Evolutionary conservation across 768 basidiomycete genomes (phyloP).

Genomic region (Filobasidium wieringae): DNA sequence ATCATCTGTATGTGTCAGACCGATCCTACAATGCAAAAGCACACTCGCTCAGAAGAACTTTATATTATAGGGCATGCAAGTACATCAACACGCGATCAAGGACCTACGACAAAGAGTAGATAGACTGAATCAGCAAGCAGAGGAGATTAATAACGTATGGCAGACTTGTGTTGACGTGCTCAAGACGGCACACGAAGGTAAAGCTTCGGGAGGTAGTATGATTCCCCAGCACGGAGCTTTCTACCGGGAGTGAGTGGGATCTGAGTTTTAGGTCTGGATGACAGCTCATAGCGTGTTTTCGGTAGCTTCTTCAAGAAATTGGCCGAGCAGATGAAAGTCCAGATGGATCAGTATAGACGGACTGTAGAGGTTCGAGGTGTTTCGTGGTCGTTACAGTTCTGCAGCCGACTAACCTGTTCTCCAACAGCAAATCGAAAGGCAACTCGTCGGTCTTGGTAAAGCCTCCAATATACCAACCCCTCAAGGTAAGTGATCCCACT

Average conservation of each 20-base stretch:
- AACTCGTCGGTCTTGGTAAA: constrained; percentile 3
- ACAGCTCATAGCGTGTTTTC: not conserved
- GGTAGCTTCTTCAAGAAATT: constrained; percentile 10
- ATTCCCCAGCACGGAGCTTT: constrained; percentile 5
- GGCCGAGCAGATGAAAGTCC: constrained; percentile 9
- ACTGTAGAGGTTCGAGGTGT: constrained; percentile 1
- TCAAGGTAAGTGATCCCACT: constrained; percentile 1
- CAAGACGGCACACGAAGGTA: constrained; percentile 3
- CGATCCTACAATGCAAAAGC: no score
- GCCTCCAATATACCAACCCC: constrained; percentile 9
- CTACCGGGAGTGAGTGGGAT: constrained; percentile 2
- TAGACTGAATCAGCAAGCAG: not conserved
- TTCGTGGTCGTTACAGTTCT: not conserved
- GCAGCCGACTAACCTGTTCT: not conserved
- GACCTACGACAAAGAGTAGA: constrained; percentile 1
- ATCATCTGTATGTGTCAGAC: not conserved
- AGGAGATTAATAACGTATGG: not conserved
- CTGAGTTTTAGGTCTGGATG: not conserved
- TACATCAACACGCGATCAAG: constrained; percentile 8
- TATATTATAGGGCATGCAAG: constrained; percentile 9
- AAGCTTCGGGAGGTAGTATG: constrained; percentile 4
- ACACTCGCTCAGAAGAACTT: not conserved
- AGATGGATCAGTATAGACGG: constrained; percentile 8
- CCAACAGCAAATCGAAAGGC: constrained; percentile 13
- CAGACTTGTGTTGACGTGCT: constrained; percentile 9